Percentiles rank a stretch among this genome's conserved stretches.
Evolutionary conservation across 495 filamentous ascomycete species (phyloP).

Genomic region (Tetracladium setigerum): DNA sequence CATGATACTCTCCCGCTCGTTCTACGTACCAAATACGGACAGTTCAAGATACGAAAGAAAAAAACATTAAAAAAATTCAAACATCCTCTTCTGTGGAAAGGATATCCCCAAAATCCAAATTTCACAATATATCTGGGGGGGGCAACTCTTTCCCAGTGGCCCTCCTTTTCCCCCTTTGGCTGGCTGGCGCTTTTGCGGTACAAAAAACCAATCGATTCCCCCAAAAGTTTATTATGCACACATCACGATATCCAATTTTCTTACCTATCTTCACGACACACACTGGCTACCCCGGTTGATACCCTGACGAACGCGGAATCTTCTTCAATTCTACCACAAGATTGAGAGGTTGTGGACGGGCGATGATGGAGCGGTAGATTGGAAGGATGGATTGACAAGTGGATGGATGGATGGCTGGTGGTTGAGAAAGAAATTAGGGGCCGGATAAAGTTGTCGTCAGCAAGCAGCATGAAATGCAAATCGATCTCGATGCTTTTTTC

Average conservation of each 20-base stretch:
- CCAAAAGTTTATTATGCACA: constrained; percentile 19
- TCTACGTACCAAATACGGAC: constrained; percentile 11
- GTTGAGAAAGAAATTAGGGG: constrained; percentile 16
- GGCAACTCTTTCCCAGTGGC: background rate
- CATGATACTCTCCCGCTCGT: constrained; percentile 11
- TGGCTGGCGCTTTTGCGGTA: too few species aligned
- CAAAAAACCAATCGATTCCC: constrained; percentile 1
- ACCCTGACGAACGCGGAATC: constrained; percentile 1
- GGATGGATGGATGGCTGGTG: constrained; percentile 22
- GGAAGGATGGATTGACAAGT: too few species aligned
- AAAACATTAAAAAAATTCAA: constrained; percentile 11
- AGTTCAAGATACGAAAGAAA: constrained; percentile 18
- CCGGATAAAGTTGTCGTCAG: constrained; percentile 6
- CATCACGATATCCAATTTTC: constrained; percentile 23
- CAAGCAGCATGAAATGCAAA: constrained; percentile 20
- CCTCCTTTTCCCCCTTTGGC: background rate
- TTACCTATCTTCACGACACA: constrained; percentile 11
- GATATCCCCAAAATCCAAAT: too few species aligned
- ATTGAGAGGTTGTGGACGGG: constrained; percentile 22
- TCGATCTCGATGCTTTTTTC: constrained; percentile 15
- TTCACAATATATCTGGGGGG: background rate
- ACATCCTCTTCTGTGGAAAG: constrained; percentile 20
- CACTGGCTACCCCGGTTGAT: constrained; percentile 23
- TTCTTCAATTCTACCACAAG: background rate
- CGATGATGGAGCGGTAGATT: constrained; percentile 14